Evolutionary conservation across 164 flowering plant genomes (phyloP).

Genomic region (Aristolochia fimbriata): DNA sequence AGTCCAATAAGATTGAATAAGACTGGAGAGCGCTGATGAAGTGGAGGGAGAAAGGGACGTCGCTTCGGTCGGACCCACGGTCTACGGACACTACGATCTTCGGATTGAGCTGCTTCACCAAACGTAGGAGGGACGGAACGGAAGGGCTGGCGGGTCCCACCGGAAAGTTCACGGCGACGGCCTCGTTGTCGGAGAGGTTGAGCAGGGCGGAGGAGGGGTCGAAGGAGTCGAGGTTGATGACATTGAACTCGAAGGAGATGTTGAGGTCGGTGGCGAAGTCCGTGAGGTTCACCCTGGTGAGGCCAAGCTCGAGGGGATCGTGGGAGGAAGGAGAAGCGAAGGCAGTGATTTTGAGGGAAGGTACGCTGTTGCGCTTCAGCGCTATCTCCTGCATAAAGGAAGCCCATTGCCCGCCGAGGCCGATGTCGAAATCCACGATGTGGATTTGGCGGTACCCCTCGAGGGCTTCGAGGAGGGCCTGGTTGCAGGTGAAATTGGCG

Average conservation of each 20-base stretch:
- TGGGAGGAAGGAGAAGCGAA: constrained; percentile 43
- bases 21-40: constrained; percentile 45
- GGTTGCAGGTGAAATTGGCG: constrained; percentile 67
- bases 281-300: constrained; percentile 42
- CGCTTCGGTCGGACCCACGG: constrained; percentile 51
- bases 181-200: constrained; percentile 33
- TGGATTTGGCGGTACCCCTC: constrained; percentile 41
- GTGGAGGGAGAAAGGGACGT: constrained; percentile 58
- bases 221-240: constrained; percentile 40
- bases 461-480: constrained; percentile 63
- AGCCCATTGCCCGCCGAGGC: constrained; percentile 83
- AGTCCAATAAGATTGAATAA: constrained; percentile 43
- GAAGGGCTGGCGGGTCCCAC: constrained; percentile 28
- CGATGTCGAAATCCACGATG: constrained; percentile 69
- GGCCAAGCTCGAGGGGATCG: constrained; percentile 47
- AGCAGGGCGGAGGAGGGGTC: constrained; percentile 13
- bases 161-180: constrained; percentile 61
- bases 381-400: constrained; percentile 82
- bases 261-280: constrained; percentile 55
- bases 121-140: constrained; percentile 41
- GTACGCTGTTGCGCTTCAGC: constrained; percentile 27
- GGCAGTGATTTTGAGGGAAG: constrained; percentile 57
- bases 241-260: constrained; percentile 44
- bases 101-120: constrained; percentile 60
- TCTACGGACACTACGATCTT: constrained; percentile 65